Evolutionary conservation across 192 early-diverging fungal genomes (phyloP), one percentile per base, ranked within the genome.

Genomic region (Umbelopsis vinacea): DNA sequence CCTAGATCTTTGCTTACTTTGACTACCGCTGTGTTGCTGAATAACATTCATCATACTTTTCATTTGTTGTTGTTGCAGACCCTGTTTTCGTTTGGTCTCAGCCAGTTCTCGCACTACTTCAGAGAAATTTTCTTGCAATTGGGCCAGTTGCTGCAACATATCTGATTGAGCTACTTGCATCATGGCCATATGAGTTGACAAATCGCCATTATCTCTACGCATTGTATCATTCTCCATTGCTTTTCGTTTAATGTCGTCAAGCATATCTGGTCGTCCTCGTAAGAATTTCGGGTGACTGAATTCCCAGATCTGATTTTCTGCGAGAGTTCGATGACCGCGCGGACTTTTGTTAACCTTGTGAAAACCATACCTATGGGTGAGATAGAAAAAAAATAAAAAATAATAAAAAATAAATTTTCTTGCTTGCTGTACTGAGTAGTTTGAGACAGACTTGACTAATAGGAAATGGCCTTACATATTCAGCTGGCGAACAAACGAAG

Each of bases 331-430:
- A 74, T 93, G 91, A 6, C 93, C 91, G 53, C 93, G 83, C 38
- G 93, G 92, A 67, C 92, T 93, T 75, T 95, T 95, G 86, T 95
- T 96, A 22, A 95, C 89, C 79, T 96, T 96, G 83, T 94, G 93
- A 75, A 96, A 96, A 50, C 92, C 92, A 75, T 93, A 92, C 83
- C 85, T 87, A 69, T 47, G 43, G 29, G 1, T 29, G 29, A 1
- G 29, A 29, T 29, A 52, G 35, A 52, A n/a, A 22, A 72, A 67
- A 54, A 66, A 71, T 26, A 47, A 22, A 57, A 57, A 68, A 68
- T 29, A 29, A 29, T 29, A 29, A 29, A 29, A 29, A 29, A 29
- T 29, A 29, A 29, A 29, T 29, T 38, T 57, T n/a, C 24, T n/a
- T 19, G 33, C 26, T 63, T 35, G 17, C 26, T 19, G 57, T 6